These are phyloP conservation scores for Platanus orientalis DNA, from an alignment of 164 flowering plant species.

Conservation along the genomic window DNA sequence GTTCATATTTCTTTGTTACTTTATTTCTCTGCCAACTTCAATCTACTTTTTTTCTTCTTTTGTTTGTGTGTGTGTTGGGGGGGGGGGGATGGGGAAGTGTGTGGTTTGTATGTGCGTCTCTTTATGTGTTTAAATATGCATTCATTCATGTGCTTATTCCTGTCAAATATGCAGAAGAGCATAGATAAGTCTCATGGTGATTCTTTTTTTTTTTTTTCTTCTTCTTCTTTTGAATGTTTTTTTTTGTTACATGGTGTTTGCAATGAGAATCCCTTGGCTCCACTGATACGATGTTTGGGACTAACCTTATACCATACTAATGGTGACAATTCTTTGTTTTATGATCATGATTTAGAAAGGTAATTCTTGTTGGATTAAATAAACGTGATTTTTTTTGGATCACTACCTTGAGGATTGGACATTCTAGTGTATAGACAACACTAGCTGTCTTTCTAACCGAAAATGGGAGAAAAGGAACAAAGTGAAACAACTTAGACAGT, in stretches of 20 bases:
- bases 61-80: too few species aligned
- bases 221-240: not conserved
- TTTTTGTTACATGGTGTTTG: slow-evolving; percentile 84
- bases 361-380: slow-evolving; percentile 19
- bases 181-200: too few species aligned
- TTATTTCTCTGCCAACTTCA: too few species aligned
- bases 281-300: slow-evolving; percentile 69
- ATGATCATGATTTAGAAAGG: slow-evolving; percentile 97
- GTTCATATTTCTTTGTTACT: too few species aligned
- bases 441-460: too few species aligned
- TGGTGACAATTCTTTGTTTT: slow-evolving; percentile 83
- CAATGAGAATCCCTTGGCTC: slow-evolving; percentile 94
- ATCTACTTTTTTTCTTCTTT: too few species aligned
- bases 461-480: too few species aligned
- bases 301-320: slow-evolving; percentile 88
- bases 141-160: not conserved
- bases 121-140: not conserved
- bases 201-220: not conserved
- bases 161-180: not conserved
- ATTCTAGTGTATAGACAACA: too few species aligned
- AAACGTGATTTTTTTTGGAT: too few species aligned
- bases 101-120: not conserved
- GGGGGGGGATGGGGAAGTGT: too few species aligned
- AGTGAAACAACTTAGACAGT: too few species aligned
- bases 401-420: too few species aligned